Base-by-base conservation (phyloP, 2,329 filamentous ascomycete species). In the Botrytis aclada region DNA sequence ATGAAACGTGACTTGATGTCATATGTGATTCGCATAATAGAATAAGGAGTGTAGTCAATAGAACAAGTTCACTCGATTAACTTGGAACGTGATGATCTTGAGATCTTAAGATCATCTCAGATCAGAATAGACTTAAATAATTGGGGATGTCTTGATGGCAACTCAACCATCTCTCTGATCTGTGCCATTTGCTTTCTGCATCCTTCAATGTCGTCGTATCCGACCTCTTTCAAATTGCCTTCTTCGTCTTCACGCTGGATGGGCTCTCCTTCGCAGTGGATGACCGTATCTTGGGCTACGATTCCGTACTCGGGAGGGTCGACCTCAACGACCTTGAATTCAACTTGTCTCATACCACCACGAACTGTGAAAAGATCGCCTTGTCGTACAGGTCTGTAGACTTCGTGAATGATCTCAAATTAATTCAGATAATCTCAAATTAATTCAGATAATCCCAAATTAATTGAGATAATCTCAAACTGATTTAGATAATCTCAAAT, bases 101-200 rank as follows among this genome's bases (percentile, higher is more conserved):
- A n/a, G n/a, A n/a, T n/a, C n/a, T n/a, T n/a, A n/a, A n/a, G n/a
- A n/a, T n/a, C n/a, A n/a, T n/a, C n/a, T n/a, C n/a, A n/a, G n/a
- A n/a, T n/a, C n/a, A n/a, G n/a, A n/a, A 99, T 98, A 58, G 95
- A 98, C 88, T 98, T 99, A 92, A 99, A 99, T 69, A 99, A 92
- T 84, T 98, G 96, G 74, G 96, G 96, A 84, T 99, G 96, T 81
- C 96, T 92, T 75, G 99, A 89, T 75, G 96, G 96, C 78, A 99
- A 88, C 88, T 99, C 96, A 77, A 99, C 96, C 88, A 99, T 91
- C 84, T 99, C 96, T 82, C 96, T 93, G 80, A 99, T 97, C 87
- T 99, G 96, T 76, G 96, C 96, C 96, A 99, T 98, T 86, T 99
- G 96, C 87, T 99, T 99, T 82, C 96, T 90, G 89, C 96, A 98